Percentiles rank a stretch among this genome's conserved stretches.
These are phyloP conservation scores for Rhododendron vialii DNA, from an alignment of 148 eudicot genomes.

Conservation along the genomic window DNA sequence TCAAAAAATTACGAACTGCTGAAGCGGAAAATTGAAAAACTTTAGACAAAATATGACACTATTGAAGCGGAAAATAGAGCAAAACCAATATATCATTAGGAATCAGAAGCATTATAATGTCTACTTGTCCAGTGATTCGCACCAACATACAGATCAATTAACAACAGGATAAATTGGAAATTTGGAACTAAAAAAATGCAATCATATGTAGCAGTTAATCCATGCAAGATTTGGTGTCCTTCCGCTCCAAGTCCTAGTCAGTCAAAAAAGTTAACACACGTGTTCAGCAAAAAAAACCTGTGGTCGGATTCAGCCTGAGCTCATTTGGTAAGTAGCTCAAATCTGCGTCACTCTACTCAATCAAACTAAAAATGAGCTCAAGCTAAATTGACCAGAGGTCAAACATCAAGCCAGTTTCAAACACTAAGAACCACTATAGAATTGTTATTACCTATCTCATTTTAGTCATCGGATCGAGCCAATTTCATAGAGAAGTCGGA, in stretches of 20 bases:
- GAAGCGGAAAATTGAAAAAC: no score
- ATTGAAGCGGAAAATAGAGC: no score
- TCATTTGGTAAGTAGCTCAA: not conserved
- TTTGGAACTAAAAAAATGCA: no score
- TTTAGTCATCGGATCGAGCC: conserved; percentile 14
- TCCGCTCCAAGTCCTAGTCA: not conserved
- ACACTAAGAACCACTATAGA: not conserved
- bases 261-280: not conserved
- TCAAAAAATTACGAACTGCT: no score
- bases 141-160: no score
- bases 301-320: not conserved
- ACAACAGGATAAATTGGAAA: no score
- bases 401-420: not conserved
- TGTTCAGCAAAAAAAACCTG: not conserved
- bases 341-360: not conserved
- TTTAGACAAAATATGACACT: no score
- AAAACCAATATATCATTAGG: no score
- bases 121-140: no score
- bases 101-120: no score
- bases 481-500: conserved; percentile 44
- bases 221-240: not conserved
- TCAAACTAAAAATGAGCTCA: not conserved
- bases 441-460: conserved; percentile 59
- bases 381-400: not conserved
- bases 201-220: not conserved